Evolutionary conservation across 805 yeast species (phyloP), one percentile per base, ranked within the genome.

Genomic region (Diddensiella caesifluorescens): DNA sequence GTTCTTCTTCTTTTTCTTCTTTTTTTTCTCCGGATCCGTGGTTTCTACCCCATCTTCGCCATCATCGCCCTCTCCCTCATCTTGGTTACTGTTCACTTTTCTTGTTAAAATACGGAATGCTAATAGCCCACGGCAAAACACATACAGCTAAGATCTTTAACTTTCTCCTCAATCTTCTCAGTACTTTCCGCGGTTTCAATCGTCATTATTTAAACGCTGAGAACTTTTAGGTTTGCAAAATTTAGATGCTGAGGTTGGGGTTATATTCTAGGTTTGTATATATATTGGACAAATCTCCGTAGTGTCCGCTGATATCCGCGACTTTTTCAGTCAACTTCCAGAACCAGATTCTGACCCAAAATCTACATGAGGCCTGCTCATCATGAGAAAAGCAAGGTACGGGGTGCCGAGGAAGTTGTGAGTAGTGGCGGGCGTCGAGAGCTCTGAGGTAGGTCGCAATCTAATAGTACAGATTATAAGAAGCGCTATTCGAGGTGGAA

Each of bases 1-100:
- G 41, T 44, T 46, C 70, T 72, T 76, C 69, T 72, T 76, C 69
- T 77, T 79, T 65, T 77, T 78, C 61, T 70, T 73, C 58, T 70
- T 65, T 50, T 65, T 64, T 54, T 60, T 60, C 46, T 61, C 56
- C 12, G 56, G 58, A 2, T 47, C 59, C 4, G 41, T 54, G 18
- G 44, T 53, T 6, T 44, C 56, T 13, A 39, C 57, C 9, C 47
- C 60, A 19, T 53, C 61, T 12, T 38, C 64, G 10, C 46, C 67
- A 4, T 53, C 65, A 15, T 49, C 67, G n/a, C 46, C 66, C 2
- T 46, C 65, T 4, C 48, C 66, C n/a, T 44, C 67, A 2, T 54
- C 62, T 38, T 52, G 59, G 5, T 39, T 57, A 20, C 38, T 23
- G 4, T 49, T n/a, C n/a, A n/a, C n/a, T n/a, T n/a, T n/a, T n/a